Conservation (phyloP, 1,284 basidiomycete genomes). For the Malassezia nana region DNA sequence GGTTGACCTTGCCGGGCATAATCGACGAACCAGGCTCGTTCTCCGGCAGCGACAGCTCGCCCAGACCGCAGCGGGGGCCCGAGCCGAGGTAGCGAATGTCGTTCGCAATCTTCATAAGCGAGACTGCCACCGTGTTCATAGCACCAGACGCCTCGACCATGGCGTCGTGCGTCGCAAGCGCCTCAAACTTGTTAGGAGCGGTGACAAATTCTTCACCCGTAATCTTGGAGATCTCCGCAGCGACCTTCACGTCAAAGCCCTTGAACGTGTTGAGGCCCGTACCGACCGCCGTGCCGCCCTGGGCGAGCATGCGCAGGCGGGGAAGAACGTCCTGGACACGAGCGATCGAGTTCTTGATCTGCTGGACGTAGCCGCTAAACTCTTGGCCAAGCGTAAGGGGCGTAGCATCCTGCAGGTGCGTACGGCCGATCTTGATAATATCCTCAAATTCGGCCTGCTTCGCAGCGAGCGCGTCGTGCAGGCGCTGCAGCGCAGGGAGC, state of each 20-base stretch:
- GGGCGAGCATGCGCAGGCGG: constrained; percentile 78
- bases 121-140: constrained; percentile 85
- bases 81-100: constrained; percentile 97
- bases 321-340: constrained; percentile 74
- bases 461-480: constrained; percentile 69
- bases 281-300: constrained; percentile 97
- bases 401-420: constrained; percentile 92
- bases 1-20: constrained; percentile 99
- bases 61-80: constrained; percentile 91
- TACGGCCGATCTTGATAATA: constrained; percentile 96
- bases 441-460: constrained; percentile 58
- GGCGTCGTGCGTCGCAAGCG: constrained; percentile 90
- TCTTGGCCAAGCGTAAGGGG: constrained; percentile 96
- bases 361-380: constrained; percentile 95
- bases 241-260: constrained; percentile 92
- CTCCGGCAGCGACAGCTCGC: constrained; percentile 86
- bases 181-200: constrained; percentile 99
- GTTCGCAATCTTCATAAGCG: constrained; percentile 98
- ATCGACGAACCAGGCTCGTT: constrained; percentile 99
- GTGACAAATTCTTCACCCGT: constrained; percentile 86
- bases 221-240: constrained; percentile 79
- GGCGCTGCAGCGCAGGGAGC: constrained; percentile 72
- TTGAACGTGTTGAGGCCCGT: constrained; percentile 90
- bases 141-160: constrained; percentile 94
- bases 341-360: constrained; percentile 80